Conservation (phyloP, 2,329 filamentous ascomycete species). For the Ambrosiella xylebori region DNA sequence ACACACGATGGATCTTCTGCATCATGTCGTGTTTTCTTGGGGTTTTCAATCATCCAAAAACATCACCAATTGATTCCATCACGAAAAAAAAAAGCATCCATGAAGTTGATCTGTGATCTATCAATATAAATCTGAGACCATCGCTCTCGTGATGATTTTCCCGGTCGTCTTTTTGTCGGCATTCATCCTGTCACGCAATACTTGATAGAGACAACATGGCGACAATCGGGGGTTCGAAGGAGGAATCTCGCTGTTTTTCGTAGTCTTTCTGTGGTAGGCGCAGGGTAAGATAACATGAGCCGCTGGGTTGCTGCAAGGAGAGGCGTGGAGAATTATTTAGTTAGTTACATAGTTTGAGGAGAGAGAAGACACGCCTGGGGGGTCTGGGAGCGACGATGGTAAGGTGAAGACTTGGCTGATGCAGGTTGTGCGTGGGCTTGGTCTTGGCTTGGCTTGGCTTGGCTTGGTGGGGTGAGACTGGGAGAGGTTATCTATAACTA, state of each 20-base stretch:
- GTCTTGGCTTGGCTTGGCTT: background rate
- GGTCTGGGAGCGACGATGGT: background rate
- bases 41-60: too few species aligned
- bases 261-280: background rate
- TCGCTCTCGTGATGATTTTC: too few species aligned
- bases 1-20: too few species aligned
- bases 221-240: background rate
- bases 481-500: too few species aligned
- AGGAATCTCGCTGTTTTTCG: slow-evolving; percentile 2
- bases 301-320: background rate
- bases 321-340: background rate
- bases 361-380: background rate
- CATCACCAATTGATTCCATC: too few species aligned
- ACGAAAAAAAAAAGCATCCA: too few species aligned
- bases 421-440: background rate
- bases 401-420: background rate
- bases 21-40: too few species aligned
- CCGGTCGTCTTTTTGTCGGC: background rate
- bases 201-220: background rate
- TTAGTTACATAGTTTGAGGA: background rate
- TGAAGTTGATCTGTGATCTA: too few species aligned
- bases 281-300: background rate
- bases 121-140: too few species aligned
- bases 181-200: too few species aligned
- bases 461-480: background rate